Conservation (phyloP, 441 rosid species). For the Gossypium laxum region DNA sequence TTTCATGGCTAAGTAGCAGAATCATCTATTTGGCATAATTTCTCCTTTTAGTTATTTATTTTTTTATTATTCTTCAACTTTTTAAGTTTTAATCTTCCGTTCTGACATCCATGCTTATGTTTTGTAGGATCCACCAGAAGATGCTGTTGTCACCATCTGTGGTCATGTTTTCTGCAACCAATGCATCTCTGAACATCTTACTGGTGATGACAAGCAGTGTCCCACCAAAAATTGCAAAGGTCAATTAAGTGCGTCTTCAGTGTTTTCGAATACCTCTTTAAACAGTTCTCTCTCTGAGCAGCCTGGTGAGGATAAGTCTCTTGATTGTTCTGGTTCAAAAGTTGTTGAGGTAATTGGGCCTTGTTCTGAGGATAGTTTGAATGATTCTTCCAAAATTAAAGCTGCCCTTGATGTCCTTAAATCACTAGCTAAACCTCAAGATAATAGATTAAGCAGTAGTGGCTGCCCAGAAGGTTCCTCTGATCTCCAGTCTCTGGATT, state of each 20-base stretch:
- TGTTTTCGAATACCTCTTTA: conserved; percentile 48
- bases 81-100: not conserved
- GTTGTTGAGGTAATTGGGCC: conserved; percentile 21
- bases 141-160: conserved; percentile 69
- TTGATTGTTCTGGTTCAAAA: conserved; percentile 30
- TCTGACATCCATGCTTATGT: conserved; percentile 8
- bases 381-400: conserved; percentile 67
- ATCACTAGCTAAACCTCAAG: conserved; percentile 40
- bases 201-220: conserved; percentile 61
- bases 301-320: conserved; percentile 21
- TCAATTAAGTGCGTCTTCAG: conserved; percentile 35
- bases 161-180: conserved; percentile 87
- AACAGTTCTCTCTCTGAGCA: conserved; percentile 32
- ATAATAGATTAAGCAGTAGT: conserved; percentile 17
- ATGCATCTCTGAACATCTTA: conserved; percentile 62
- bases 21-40: not conserved
- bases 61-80: not conserved
- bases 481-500: conserved; percentile 15
- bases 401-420: conserved; percentile 70
- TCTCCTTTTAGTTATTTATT: not conserved
- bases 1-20: not conserved
- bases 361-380: conserved; percentile 20
- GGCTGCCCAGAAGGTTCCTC: conserved; percentile 21
- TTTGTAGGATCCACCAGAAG: conserved; percentile 83
- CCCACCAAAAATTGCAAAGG: conserved; percentile 49